A percentile compares a stretch with the other conserved stretches of the same genome.
Evolutionary conservation across 495 filamentous ascomycete species (phyloP).

Genomic region (Penicillium goetzii): DNA sequence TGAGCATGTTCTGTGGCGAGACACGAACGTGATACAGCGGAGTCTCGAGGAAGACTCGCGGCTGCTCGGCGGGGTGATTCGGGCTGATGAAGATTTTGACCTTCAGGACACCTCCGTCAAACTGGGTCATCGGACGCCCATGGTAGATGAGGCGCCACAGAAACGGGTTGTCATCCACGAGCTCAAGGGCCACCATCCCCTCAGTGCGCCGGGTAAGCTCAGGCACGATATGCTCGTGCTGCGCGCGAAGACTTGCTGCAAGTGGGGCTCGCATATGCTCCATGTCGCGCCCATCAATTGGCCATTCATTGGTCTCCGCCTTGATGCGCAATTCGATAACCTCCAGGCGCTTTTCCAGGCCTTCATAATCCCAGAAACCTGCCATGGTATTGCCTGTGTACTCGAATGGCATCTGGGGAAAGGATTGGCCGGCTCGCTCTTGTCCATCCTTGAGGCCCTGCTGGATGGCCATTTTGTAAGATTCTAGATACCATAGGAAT

Average conservation of each 20-base stretch:
- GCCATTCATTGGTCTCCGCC: constrained; percentile 74
- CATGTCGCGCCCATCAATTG: constrained; percentile 62
- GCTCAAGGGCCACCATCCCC: constrained; percentile 70
- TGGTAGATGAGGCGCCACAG: constrained; percentile 75
- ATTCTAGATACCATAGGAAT: constrained; percentile 95
- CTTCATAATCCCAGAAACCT: constrained; percentile 81
- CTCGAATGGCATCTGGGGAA: constrained; percentile 86
- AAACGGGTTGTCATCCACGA: constrained; percentile 64
- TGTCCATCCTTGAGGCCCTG: constrained; percentile 51
- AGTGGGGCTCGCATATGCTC: constrained; percentile 71
- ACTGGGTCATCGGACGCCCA: constrained; percentile 87
- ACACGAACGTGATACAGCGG: constrained; percentile 89
- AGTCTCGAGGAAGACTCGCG: constrained; percentile 79
- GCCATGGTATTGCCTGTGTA: constrained; percentile 77
- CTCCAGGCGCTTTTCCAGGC: constrained; percentile 69
- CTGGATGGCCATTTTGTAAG: constrained; percentile 73
- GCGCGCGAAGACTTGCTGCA: constrained; percentile 77
- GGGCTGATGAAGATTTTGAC: constrained; percentile 82
- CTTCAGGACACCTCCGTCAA: constrained; percentile 88
- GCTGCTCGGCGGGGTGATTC: constrained; percentile 90
- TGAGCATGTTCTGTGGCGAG: constrained; percentile 73
- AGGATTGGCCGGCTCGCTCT: constrained; percentile 61
- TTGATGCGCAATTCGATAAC: constrained; percentile 69
- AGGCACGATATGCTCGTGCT: constrained; percentile 82
- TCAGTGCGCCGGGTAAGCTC: constrained; percentile 68